phyloP scores from a whole-genome alignment of 176 grass and related monocot species.

The Avena sativa region DNA sequence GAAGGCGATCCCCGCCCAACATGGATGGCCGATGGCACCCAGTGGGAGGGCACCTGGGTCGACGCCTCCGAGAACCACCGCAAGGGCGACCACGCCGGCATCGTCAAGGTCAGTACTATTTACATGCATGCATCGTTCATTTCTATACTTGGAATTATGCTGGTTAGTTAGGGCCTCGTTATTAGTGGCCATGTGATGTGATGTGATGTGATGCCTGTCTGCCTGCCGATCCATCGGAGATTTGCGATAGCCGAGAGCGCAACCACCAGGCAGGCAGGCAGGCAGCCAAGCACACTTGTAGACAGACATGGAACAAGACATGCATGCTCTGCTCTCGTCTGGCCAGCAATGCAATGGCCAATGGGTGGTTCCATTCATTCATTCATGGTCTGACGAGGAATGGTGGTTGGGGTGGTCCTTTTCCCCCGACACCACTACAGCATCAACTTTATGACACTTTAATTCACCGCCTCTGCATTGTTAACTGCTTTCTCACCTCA shows the following conservation, averaged over 20 bases:
- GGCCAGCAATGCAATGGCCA: slow-evolving; percentile 23
- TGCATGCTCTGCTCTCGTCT: not conserved
- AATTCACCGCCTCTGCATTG: not conserved
- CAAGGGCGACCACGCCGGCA: slow-evolving; percentile 90
- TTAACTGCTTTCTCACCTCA: not conserved
- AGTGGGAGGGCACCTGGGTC: slow-evolving; percentile 88
- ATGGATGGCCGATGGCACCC: slow-evolving; percentile 73
- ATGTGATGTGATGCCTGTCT: not conserved
- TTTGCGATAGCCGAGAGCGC: slow-evolving; percentile 34
- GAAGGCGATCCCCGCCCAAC: slow-evolving; percentile 55
- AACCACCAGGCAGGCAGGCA: slow-evolving; percentile 27
- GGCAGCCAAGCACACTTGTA: not conserved
- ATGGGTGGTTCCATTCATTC: not conserved
- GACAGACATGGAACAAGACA: not conserved
- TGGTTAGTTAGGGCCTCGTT: slow-evolving; percentile 4
- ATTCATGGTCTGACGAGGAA: not conserved
- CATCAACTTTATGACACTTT: slow-evolving; percentile 36
- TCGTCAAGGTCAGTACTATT: slow-evolving; percentile 58
- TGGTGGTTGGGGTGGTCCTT: slow-evolving; percentile 59
- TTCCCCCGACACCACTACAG: slow-evolving; percentile 37
- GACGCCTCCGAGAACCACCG: slow-evolving; percentile 70
- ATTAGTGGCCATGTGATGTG: not conserved
- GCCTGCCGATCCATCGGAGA: not conserved
- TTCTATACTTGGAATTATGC: not conserved
- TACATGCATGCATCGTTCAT: not conserved